Evolutionary conservation across 352 stramenopile species (phyloP).

Genomic region (Phytophthora aleatoria): DNA sequence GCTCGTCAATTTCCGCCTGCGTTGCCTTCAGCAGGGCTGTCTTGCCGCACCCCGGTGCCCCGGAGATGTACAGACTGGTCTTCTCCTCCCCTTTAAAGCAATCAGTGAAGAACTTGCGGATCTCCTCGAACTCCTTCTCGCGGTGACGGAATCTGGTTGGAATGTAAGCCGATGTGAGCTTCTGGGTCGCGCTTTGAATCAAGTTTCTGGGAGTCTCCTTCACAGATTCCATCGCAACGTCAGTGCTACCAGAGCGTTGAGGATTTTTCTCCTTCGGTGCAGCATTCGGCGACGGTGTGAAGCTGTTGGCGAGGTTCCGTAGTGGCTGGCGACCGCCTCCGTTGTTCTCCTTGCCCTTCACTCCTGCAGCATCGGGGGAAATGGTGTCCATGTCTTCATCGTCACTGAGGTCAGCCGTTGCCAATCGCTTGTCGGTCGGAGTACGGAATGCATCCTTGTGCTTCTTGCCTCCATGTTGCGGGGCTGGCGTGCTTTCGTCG

Average conservation of each 20-base stretch:
- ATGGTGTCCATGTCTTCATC: conserved; percentile 46
- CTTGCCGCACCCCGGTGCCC: conserved; percentile 79
- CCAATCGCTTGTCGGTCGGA: conserved; percentile 25
- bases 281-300: conserved; percentile 66
- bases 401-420: conserved; percentile 18
- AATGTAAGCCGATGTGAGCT: conserved; percentile 55
- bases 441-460: conserved; percentile 37
- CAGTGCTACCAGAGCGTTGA: conserved; percentile 5
- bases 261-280: conserved; percentile 23
- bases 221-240: conserved; percentile 8
- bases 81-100: conserved; percentile 59
- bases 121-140: conserved; percentile 56
- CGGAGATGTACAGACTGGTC: conserved; percentile 80
- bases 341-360: conserved; percentile 39
- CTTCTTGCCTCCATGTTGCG: conserved; percentile 28
- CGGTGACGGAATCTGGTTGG: conserved; percentile 58
- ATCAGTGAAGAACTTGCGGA: conserved; percentile 60
- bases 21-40: conserved; percentile 71
- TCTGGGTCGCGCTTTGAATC: conserved; percentile 47
- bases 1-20: conserved; percentile 47
- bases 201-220: conserved; percentile 22
- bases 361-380: conserved; percentile 40
- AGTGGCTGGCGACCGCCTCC: conserved; percentile 31
- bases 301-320: conserved; percentile 55
- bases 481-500: conserved; percentile 22